A percentile compares a stretch with the other conserved stretches of the same genome.
phyloP scores from a whole-genome alignment of 1,284 basidiomycete genomes.

The Boletus smithii region DNA sequence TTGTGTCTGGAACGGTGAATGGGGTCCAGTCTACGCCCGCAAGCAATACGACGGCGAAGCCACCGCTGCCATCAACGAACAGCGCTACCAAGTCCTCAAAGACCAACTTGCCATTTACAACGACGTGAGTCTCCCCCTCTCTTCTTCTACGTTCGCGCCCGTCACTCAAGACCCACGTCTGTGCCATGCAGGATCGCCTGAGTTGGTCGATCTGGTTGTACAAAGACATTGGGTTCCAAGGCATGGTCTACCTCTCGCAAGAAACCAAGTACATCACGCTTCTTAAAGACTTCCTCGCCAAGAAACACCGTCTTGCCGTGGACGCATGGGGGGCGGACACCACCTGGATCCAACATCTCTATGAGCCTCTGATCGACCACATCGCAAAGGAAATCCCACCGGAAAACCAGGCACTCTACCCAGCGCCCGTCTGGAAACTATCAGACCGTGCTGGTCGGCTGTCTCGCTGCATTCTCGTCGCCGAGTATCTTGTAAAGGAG shows the following conservation, averaged over 20 bases:
- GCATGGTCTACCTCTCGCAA: slow-evolving; percentile 70
- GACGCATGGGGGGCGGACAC: slow-evolving; percentile 67
- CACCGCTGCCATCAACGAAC: slow-evolving; percentile 63
- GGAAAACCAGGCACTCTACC: slow-evolving; percentile 47
- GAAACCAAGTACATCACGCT: slow-evolving; percentile 69
- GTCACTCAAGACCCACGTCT: background rate
- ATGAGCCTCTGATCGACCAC: slow-evolving; percentile 56
- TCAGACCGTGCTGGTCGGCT: slow-evolving; percentile 45
- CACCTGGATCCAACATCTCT: slow-evolving; percentile 45
- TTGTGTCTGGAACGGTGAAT: slow-evolving; percentile 78
- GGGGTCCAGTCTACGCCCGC: slow-evolving; percentile 66
- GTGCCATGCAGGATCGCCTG: slow-evolving; percentile 55
- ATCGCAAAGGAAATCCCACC: slow-evolving; percentile 45
- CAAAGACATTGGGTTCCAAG: slow-evolving; percentile 84
- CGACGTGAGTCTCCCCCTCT: slow-evolving; percentile 36
- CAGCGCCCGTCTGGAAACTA: slow-evolving; percentile 50
- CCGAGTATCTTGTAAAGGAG: slow-evolving; percentile 60
- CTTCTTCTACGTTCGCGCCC: background rate
- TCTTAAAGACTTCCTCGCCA: slow-evolving; percentile 58
- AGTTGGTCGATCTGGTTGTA: slow-evolving; percentile 86
- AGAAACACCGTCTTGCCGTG: slow-evolving; percentile 59
- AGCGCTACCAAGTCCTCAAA: slow-evolving; percentile 62
- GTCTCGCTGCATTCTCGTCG: slow-evolving; percentile 57
- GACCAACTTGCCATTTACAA: slow-evolving; percentile 76
- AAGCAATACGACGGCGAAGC: slow-evolving; percentile 53